These are phyloP conservation scores for Ceratocystis smalleyi DNA, from an alignment of 2,329 filamentous ascomycete genomes.

Conservation along the genomic window DNA sequence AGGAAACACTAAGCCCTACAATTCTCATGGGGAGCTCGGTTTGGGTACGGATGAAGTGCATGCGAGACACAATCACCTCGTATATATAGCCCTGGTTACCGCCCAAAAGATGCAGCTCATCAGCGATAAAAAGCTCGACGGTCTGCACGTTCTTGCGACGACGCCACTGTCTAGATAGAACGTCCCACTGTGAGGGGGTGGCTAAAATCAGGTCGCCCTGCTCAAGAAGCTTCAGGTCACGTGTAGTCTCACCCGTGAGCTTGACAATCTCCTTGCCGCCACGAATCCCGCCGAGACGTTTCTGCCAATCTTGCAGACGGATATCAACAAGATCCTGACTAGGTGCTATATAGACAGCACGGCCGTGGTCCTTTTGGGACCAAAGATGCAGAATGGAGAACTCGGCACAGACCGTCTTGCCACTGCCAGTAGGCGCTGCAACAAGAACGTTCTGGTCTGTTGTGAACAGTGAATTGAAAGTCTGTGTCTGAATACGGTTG, in stretches of 20 bases:
- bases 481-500: slow-evolving; percentile 95
- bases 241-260: slow-evolving; percentile 80
- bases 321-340: slow-evolving; percentile 86
- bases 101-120: slow-evolving; percentile 87
- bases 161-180: slow-evolving; percentile 90
- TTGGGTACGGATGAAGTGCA: slow-evolving; percentile 89
- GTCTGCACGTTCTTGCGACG: slow-evolving; percentile 87
- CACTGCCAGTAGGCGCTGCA: slow-evolving; percentile 82
- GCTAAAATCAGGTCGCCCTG: slow-evolving; percentile 79
- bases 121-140: slow-evolving; percentile 81
- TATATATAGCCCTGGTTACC: slow-evolving; percentile 78
- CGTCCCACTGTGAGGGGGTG: slow-evolving; percentile 90
- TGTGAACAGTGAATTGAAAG: slow-evolving; percentile 83
- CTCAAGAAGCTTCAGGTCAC: slow-evolving; percentile 78
- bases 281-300: slow-evolving; percentile 52
- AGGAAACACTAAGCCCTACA: slow-evolving; percentile 74
- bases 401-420: slow-evolving; percentile 93
- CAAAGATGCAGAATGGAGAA: slow-evolving; percentile 84
- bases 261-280: slow-evolving; percentile 86
- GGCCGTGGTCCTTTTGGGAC: slow-evolving; percentile 41
- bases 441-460: slow-evolving; percentile 89
- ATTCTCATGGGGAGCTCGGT: slow-evolving; percentile 75
- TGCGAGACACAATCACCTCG: slow-evolving; percentile 91
- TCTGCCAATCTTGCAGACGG: slow-evolving; percentile 70
- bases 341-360: slow-evolving; percentile 85